A percentile compares a stretch with the other conserved stretches of the same genome.
phyloP scores from a whole-genome alignment of 169 alveolate genomes.

The Eimeria acervulina region DNA sequence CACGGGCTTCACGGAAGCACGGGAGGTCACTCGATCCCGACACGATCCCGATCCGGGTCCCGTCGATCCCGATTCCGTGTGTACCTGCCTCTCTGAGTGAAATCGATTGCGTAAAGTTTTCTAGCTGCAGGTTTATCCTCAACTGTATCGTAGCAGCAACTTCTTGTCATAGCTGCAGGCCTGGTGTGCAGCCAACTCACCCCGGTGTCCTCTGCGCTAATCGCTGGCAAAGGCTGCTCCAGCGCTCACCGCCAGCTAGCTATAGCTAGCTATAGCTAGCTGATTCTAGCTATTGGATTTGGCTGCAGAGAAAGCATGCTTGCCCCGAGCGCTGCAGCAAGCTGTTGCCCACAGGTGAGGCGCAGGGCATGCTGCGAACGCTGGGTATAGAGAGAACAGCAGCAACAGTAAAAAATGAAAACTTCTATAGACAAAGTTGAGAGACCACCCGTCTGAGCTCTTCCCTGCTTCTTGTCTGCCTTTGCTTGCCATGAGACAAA shows the following conservation, averaged over 20 bases:
- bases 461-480: too few relatives aligned
- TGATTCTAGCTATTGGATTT: not conserved
- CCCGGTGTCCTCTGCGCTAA: not conserved
- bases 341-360: too few relatives aligned
- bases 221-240: not conserved
- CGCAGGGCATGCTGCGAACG: too few relatives aligned
- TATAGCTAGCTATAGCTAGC: not conserved
- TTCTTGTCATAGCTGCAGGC: not conserved
- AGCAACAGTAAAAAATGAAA: too few relatives aligned
- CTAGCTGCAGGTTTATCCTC: not conserved
- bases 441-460: too few relatives aligned
- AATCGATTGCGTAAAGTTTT: not conserved
- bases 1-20: not conserved
- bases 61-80: not conserved
- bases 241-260: not conserved
- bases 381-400: too few relatives aligned
- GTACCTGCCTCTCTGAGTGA: not conserved
- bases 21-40: not conserved
- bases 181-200: not conserved
- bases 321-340: not conserved
- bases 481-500: not conserved
- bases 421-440: too few relatives aligned
- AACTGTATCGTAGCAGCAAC: not conserved
- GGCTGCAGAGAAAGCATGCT: not conserved
- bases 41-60: not conserved